Evolutionary conservation across 306 rosid genomes (phyloP), one percentile per base, ranked within the genome.

Genomic region (Cajanus cajan): DNA sequence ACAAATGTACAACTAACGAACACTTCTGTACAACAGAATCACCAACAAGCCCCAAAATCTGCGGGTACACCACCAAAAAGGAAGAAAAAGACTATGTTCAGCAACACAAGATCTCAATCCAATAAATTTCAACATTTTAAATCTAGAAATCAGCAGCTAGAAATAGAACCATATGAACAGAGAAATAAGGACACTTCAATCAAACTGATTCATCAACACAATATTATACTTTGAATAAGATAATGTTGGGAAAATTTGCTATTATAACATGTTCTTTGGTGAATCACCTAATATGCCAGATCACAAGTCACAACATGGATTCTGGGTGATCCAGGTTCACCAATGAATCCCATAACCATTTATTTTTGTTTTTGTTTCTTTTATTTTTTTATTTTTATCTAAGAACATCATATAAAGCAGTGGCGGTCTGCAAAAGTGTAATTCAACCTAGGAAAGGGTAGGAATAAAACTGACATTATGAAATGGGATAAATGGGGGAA

Each of bases 1-100:
- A 72, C 89, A 86, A 83, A 83, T 73, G 81, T 73, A 52, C 9
- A 78, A 73, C 24, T 84, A 83, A 76, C 81, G 80, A 81, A 78
- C 83, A 86, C 81, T 83, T 84, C 76, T 39, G 81, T 63, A 79
- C 80, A 83, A 62, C 51, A 84, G 83, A 78, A 78, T 85, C 91
- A 86, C 77, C 92, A 80, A 80, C 84, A 83, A 75, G 80, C 70
- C 85, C 73, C 84, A 83, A 87, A 75, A 85, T 89, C 97, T 92
- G 97, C 92, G 86, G 80, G 83, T 58, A 72, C 81, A 66, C 45
- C 83, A 83, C 65, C 82, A 86, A 82, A 86, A 75, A 76, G 74
- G 69, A 78, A 74, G 74, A 81, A 62, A 81, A 31, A 68, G 41
- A 7, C 48, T 6, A 34, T 0, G 73, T 80, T 68, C 44, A 86